Conservation (phyloP, 805 yeast species). For the Suhomyces sp. region DNA sequence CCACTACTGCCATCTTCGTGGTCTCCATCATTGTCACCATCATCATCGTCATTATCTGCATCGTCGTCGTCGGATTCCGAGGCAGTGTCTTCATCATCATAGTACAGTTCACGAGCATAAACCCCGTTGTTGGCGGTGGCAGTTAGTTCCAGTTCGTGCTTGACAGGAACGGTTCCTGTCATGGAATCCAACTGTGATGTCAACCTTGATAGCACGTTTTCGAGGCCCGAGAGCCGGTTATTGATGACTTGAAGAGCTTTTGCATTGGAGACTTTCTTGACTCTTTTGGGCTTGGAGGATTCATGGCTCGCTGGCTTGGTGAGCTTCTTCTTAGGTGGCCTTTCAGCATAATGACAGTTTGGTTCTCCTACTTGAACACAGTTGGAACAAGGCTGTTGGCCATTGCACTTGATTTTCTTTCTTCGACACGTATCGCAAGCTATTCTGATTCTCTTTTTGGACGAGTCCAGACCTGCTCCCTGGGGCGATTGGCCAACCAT, state of each 20-base stretch:
- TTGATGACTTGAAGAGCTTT: constrained; percentile 18
- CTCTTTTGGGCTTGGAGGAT: constrained; percentile 1
- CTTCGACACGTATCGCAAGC: constrained; percentile 36
- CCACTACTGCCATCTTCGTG: constrained; percentile 10
- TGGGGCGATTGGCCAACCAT: too few species aligned
- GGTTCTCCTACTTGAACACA: constrained; percentile 19
- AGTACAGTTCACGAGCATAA: too few species aligned
- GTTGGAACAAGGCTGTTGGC: constrained; percentile 29
- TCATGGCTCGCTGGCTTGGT: too few species aligned
- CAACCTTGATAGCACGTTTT: constrained; percentile 18
- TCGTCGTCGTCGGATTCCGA: neutral
- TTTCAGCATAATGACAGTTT: constrained; percentile 25
- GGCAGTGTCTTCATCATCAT: neutral
- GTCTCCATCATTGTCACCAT: constrained; percentile 3
- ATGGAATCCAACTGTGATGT: constrained; percentile 19
- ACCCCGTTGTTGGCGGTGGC: too few species aligned
- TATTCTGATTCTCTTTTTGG: constrained; percentile 14
- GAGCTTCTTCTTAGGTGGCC: constrained; percentile 11
- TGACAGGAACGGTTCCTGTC: too few species aligned
- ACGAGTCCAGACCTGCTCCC: too few species aligned
- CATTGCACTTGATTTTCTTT: constrained; percentile 36
- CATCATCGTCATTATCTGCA: neutral
- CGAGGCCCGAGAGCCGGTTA: constrained; percentile 21
- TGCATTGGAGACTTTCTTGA: neutral
- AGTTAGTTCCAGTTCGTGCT: too few species aligned